Conservation (phyloP, 1,284 basidiomycete genomes). For the Moniliella sp. region DNA sequence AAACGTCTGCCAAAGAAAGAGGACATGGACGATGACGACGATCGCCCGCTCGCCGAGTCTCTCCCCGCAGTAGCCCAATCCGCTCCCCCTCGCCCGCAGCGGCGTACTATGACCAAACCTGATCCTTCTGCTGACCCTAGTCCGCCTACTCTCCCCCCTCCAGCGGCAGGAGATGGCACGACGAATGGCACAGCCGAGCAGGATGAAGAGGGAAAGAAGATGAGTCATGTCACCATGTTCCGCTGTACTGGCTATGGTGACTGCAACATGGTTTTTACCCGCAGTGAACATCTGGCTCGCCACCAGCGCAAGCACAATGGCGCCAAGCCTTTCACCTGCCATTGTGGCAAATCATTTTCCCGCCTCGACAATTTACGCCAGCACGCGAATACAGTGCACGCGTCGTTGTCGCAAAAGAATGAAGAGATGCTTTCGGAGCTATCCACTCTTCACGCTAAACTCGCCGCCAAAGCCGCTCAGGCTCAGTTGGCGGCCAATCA, state of each 20-base stretch:
- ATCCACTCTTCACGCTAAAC: constrained; percentile 59
- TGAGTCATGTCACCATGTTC: constrained; percentile 57
- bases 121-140: no score
- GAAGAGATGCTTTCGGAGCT: constrained; percentile 76
- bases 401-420: constrained; percentile 63
- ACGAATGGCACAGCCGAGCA: no score
- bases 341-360: constrained; percentile 83
- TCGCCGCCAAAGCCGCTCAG: constrained; percentile 37
- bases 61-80: no score
- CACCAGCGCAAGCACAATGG: constrained; percentile 86
- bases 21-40: no score
- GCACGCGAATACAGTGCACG: constrained; percentile 83
- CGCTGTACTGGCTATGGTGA: constrained; percentile 83
- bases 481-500: constrained; percentile 18
- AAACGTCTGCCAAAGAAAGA: no score
- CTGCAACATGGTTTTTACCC: constrained; percentile 81
- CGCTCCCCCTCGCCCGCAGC: no score
- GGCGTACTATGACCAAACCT: no score
- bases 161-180: no score
- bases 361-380: constrained; percentile 87
- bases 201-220: constrained; percentile 1
- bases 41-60: no score
- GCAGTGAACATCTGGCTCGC: constrained; percentile 79
- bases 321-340: constrained; percentile 73
- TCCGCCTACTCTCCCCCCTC: no score